Conservation (phyloP, 371 early-diverging fungal genomes). For the Lichtheimia hyalospora region DNA sequence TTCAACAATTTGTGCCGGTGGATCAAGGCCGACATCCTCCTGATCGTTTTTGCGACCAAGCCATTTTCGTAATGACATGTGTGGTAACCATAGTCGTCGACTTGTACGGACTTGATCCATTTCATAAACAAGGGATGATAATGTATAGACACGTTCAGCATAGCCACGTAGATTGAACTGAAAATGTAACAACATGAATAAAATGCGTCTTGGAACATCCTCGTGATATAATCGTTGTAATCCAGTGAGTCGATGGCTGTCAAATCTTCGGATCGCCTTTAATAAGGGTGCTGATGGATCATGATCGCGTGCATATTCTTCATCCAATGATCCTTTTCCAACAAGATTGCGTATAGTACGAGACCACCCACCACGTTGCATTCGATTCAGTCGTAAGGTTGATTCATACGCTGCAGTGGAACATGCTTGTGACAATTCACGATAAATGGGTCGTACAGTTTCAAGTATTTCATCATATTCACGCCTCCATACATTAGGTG, state of each 20-base stretch:
- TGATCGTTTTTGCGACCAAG: slow-evolving; percentile 4
- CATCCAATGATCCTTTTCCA: slow-evolving; percentile 4
- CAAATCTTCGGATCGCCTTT: slow-evolving; percentile 34
- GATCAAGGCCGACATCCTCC: slow-evolving; percentile 25
- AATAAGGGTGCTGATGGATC: slow-evolving; percentile 35
- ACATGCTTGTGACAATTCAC: slow-evolving; percentile 36
- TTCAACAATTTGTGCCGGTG: slow-evolving; percentile 16
- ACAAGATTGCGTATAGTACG: no score
- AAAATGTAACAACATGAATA: slow-evolving; percentile 39
- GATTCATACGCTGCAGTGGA: slow-evolving; percentile 30
- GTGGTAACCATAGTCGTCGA: slow-evolving; percentile 29
- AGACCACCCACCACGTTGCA: slow-evolving; percentile 13
- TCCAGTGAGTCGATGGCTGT: slow-evolving; percentile 30
- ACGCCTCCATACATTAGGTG: slow-evolving; percentile 14
- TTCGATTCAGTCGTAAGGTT: slow-evolving; percentile 25
- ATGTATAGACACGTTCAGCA: slow-evolving; percentile 40
- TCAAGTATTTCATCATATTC: slow-evolving; percentile 14
- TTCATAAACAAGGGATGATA: slow-evolving; percentile 42
- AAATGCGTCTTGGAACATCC: slow-evolving; percentile 30
- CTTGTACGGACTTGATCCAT: slow-evolving; percentile 29
- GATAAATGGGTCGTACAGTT: slow-evolving; percentile 19
- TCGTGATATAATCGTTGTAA: slow-evolving; percentile 25
- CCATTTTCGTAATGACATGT: slow-evolving; percentile 26
- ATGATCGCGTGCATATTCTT: slow-evolving; percentile 10
- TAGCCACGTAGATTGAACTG: slow-evolving; percentile 45